Percentiles rank a stretch among this genome's conserved stretches.
Evolutionary conservation across 2,329 filamentous ascomycete genomes (phyloP).

Genomic region (Aureobasidium sp.): DNA sequence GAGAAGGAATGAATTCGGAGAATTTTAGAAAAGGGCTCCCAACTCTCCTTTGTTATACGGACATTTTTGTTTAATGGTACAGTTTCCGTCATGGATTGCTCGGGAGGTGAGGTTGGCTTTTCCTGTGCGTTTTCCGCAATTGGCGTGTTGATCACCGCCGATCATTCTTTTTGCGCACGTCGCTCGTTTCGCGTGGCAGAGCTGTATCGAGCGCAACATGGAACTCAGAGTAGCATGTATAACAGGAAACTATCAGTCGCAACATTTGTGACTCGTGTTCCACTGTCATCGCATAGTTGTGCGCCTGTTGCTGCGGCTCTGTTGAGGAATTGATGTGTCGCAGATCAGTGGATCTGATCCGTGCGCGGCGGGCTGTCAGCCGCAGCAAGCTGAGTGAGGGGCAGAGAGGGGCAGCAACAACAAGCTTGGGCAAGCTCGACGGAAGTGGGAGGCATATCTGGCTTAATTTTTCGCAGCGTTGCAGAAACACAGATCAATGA

Average conservation of each 20-base stretch:
- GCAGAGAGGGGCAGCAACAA: not conserved
- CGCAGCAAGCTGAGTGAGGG: not conserved
- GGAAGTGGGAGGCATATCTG: not conserved
- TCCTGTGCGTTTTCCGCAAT: not conserved
- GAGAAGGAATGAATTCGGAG: not conserved
- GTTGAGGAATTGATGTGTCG: not conserved
- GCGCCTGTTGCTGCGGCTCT: not conserved
- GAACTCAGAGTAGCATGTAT: not conserved
- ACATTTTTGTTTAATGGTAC: not conserved
- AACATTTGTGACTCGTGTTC: no score
- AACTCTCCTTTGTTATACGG: not conserved
- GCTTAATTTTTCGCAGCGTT: no score
- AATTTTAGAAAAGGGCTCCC: not conserved
- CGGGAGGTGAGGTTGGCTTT: not conserved
- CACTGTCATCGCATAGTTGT: not conserved
- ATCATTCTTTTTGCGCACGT: not conserved
- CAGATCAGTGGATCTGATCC: not conserved
- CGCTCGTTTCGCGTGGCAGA: not conserved
- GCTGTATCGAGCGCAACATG: not conserved
- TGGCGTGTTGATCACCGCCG: not conserved
- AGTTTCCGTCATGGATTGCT: not conserved
- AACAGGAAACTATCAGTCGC: not conserved
- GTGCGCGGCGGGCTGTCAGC: not conserved
- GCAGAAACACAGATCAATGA: not conserved
- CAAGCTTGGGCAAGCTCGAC: not conserved